A percentile compares a stretch with the other conserved stretches of the same genome.
phyloP scores from a whole-genome alignment of 2,329 filamentous ascomycete genomes.

The Cladosporium sp. region DNA sequence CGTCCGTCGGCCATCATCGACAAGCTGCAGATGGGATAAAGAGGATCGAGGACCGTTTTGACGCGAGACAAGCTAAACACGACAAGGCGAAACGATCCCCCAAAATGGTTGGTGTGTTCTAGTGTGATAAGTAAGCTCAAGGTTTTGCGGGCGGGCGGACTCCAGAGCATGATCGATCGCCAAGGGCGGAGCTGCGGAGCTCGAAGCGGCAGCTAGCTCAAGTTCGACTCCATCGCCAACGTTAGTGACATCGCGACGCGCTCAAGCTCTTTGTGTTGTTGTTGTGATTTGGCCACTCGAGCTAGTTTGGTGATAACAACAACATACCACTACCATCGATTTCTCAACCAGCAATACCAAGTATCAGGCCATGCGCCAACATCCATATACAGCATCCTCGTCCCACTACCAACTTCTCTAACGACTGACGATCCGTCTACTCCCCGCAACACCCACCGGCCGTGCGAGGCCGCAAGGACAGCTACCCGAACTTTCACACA shows the following conservation, averaged over 20 bases:
- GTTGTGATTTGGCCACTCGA: not conserved
- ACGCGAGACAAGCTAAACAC: not conserved
- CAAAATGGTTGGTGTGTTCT: not conserved
- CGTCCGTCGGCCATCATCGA: not conserved
- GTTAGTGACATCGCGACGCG: slow-evolving; percentile 2
- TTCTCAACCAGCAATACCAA: not conserved
- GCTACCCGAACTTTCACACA: not conserved
- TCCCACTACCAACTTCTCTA: not conserved
- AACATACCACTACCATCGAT: not conserved
- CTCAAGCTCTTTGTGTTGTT: not conserved
- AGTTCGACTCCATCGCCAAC: not conserved
- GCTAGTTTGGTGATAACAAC: not conserved
- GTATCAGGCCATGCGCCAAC: not conserved
- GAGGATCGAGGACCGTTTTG: not conserved
- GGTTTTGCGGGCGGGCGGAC: not conserved
- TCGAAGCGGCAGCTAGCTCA: not conserved
- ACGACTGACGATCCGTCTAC: not conserved
- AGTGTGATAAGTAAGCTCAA: not conserved
- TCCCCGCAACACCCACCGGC: not conserved
- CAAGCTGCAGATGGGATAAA: not conserved
- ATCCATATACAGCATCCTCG: not conserved
- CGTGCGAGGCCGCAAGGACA: slow-evolving; percentile 5
- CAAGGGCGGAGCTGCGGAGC: not conserved
- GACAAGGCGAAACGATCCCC: not conserved
- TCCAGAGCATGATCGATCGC: not conserved